A percentile compares a stretch with the other conserved stretches of the same genome.
phyloP scores from a whole-genome alignment of 441 rosid species.

The Eutrema salsugineum region DNA sequence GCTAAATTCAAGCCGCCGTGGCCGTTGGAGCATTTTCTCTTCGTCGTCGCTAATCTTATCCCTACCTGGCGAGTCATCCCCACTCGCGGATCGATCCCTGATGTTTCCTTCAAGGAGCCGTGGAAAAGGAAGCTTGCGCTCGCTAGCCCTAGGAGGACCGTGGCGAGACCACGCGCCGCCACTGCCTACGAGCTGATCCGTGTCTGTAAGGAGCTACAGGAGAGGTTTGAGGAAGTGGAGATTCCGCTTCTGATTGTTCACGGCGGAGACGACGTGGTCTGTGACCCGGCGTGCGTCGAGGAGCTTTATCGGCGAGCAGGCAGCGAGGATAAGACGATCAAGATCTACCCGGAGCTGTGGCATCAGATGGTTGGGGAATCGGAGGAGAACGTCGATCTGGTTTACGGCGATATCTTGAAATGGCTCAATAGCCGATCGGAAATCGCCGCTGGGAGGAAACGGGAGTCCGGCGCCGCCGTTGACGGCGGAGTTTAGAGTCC shows the following conservation, averaged over 20 bases:
- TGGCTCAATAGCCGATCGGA: slow-evolving; percentile 61
- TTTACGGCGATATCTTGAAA: slow-evolving; percentile 57
- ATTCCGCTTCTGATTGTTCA: slow-evolving; percentile 72
- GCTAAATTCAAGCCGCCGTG: slow-evolving; percentile 88
- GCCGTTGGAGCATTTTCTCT: slow-evolving; percentile 86
- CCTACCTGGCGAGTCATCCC: slow-evolving; percentile 91
- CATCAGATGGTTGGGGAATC: slow-evolving; percentile 86
- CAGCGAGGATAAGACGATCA: slow-evolving; percentile 70
- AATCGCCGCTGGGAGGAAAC: slow-evolving; percentile 12
- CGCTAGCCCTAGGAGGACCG: slow-evolving; percentile 60
- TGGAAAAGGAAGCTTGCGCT: slow-evolving; percentile 78
- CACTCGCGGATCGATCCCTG: slow-evolving; percentile 75
- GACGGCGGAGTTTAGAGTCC: slow-evolving; percentile 18
- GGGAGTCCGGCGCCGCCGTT: slow-evolving; percentile 17
- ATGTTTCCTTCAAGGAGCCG: slow-evolving; percentile 66
- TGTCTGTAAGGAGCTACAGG: slow-evolving; percentile 68
- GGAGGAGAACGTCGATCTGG: slow-evolving; percentile 61
- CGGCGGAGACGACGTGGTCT: slow-evolving; percentile 72
- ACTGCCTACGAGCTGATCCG: slow-evolving; percentile 77
- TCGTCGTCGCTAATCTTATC: slow-evolving; percentile 51
- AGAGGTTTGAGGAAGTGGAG: slow-evolving; percentile 76
- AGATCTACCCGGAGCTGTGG: slow-evolving; percentile 75
- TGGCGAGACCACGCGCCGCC: slow-evolving; percentile 77
- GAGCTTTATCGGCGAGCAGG: slow-evolving; percentile 68
- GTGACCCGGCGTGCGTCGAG: slow-evolving; percentile 72